Evolutionary conservation across 2,329 filamentous ascomycete species (phyloP).

Genomic region (Verticillium nonalfalfae): DNA sequence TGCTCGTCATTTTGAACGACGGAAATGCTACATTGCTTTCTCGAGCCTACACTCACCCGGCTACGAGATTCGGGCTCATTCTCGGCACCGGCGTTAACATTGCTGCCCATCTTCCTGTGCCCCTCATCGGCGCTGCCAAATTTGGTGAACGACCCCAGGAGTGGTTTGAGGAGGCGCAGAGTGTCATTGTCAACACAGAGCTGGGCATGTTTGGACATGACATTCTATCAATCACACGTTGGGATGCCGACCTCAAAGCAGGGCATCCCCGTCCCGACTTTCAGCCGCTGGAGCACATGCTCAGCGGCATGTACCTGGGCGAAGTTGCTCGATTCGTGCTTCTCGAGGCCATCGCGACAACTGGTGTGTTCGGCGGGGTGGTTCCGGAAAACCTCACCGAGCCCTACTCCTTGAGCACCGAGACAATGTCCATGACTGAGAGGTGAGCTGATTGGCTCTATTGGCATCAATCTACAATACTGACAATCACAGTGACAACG

Average conservation of each 20-base stretch:
- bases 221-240: constrained; percentile 53
- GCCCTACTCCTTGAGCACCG: constrained; percentile 54
- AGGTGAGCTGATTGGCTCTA: constrained; percentile 33
- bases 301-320: constrained; percentile 61
- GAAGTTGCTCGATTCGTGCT: constrained; percentile 55
- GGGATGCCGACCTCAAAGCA: constrained; percentile 49
- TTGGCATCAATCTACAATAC: neutral
- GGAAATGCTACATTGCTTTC: constrained; percentile 61
- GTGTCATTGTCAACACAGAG: constrained; percentile 63
- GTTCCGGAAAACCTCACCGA: constrained; percentile 45
- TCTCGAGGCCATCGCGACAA: constrained; percentile 49
- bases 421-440: constrained; percentile 52
- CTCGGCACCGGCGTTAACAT: constrained; percentile 63
- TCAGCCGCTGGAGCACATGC: constrained; percentile 56
- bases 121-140: constrained; percentile 46
- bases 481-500: neutral
- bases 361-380: constrained; percentile 49
- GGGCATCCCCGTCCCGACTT: constrained; percentile 51
- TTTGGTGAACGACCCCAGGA: constrained; percentile 46
- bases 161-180: constrained; percentile 53
- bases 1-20: constrained; percentile 61
- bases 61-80: constrained; percentile 58
- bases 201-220: constrained; percentile 59
- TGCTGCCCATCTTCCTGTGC: constrained; percentile 56
- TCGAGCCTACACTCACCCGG: constrained; percentile 51